A percentile compares a stretch with the other conserved stretches of the same genome.
Conservation (phyloP, 2,329 filamentous ascomycete genomes). For the Sporothrix globosa region DNA sequence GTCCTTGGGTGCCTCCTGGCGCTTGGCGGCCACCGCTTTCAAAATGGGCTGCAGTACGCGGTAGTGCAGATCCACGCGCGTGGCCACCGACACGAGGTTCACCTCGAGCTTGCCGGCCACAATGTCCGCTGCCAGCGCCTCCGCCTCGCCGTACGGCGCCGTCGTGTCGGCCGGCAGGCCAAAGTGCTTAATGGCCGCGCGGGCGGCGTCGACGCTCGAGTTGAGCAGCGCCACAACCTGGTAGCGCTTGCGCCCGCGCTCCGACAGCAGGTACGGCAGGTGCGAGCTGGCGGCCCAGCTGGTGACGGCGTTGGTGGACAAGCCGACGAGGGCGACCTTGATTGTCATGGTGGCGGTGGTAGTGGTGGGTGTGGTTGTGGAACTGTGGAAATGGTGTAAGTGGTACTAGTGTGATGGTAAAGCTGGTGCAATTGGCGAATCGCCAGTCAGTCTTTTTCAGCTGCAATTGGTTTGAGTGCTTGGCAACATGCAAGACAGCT, state of each 20-base stretch:
- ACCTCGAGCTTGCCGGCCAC: conserved; percentile 52
- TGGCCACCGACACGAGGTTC: conserved; percentile 59
- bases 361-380: not conserved
- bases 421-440: not conserved
- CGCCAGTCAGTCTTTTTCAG: not conserved
- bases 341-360: conserved; percentile 12
- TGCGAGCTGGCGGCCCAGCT: conserved; percentile 48
- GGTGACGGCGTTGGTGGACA: conserved; percentile 31
- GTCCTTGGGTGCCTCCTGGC: conserved; percentile 39
- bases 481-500: not conserved
- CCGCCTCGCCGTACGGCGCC: conserved; percentile 55
- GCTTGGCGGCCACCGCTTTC: conserved; percentile 49
- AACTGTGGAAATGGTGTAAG: not conserved
- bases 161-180: conserved; percentile 43
- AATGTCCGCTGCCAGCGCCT: conserved; percentile 52
- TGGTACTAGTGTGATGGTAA: not conserved
- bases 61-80: conserved; percentile 58
- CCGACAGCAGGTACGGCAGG: conserved; percentile 61
- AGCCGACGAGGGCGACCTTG: conserved; percentile 34
- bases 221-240: conserved; percentile 58
- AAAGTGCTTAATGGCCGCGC: conserved; percentile 49
- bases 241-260: conserved; percentile 49
- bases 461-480: too few relatives aligned
- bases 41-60: conserved; percentile 52
- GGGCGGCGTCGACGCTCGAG: conserved; percentile 49